Base-by-base conservation (phyloP, 768 basidiomycete genomes). In the Gloeopeniophorella convolvens region DNA sequence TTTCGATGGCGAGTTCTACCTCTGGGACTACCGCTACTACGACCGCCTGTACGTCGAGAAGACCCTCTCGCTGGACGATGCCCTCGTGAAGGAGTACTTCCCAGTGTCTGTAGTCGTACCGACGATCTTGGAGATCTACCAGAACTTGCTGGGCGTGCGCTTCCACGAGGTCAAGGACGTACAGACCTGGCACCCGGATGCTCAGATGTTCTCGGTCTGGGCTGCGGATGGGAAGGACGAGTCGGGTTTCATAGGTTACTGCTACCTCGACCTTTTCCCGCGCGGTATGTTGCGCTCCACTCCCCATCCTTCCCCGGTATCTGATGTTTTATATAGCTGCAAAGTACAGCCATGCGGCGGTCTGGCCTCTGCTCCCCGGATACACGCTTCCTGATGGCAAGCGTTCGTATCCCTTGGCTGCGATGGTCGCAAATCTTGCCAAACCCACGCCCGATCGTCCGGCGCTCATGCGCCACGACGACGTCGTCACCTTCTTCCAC, bases 381-480 rank as follows among this genome's bases (percentile, higher is more conserved):
- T 84, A 82, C 61, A 70, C 76, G 36, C 71, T 67, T 20, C 51
- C 74, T 0, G 67, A 78, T 48, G 82, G 81, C 35, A 73, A 73
- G 43, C 76, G 85, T 26, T 73, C 72, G 62, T 90, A 89, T 63
- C 89, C 89, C 2, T 65, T 89, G 42, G 66, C 82, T 1, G 84
- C 85, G 3, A 93, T 93, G 90, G 91, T 93, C 6, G 90, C 91
- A 32, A 93, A 92, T 64, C 76, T 94, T 9, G 87, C 90, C 4
- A 94, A 93, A 62, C 75, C 87, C 3, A 89, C 88, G 1, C 78
- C 82, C 1, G 80, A 83, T 5, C 82, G 83, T 51, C 89, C 89
- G 2, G 89, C 88, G 16, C 70, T 91, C 30, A 87, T 94, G 88
- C 71, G 78, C n/a, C 88, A 91, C 54, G 82, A 84, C 58, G 87